These are phyloP conservation scores for Leishmania major DNA, from an alignment of 208 protist genomes.

Conservation along the genomic window DNA sequence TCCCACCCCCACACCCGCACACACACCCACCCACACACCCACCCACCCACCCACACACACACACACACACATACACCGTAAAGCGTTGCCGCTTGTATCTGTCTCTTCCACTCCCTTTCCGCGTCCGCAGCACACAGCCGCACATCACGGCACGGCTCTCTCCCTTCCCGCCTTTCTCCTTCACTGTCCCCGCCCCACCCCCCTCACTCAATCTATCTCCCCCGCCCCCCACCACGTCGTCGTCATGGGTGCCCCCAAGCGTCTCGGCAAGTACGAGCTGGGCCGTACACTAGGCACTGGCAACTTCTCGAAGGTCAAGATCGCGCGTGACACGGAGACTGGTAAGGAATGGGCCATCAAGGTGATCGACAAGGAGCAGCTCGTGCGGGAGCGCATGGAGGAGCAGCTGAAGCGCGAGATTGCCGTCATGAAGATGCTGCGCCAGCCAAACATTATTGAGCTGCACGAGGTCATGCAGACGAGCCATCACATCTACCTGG, in stretches of 20 bases:
- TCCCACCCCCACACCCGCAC: background rate
- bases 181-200: background rate
- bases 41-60: no score
- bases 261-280: conserved; percentile 89
- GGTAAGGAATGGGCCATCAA: conserved; percentile 88
- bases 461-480: conserved; percentile 91
- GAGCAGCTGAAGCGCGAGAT: conserved; percentile 93
- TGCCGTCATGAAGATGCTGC: conserved; percentile 86
- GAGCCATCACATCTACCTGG: conserved; percentile 88
- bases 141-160: background rate
- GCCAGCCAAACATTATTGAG: conserved; percentile 88
- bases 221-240: background rate
- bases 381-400: conserved; percentile 87
- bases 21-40: no score
- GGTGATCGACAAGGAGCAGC: conserved; percentile 88
- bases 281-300: conserved; percentile 86
- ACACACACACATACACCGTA: conserved; percentile 14
- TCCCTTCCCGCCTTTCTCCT: background rate
- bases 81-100: background rate
- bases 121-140: background rate
- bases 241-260: conserved; percentile 56
- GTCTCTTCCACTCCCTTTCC: background rate
- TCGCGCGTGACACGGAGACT: conserved; percentile 65
- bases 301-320: conserved; percentile 90
- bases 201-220: background rate